These are phyloP conservation scores for Quercus engelmannii DNA, from an alignment of 306 rosid genomes.

Conservation along the genomic window DNA sequence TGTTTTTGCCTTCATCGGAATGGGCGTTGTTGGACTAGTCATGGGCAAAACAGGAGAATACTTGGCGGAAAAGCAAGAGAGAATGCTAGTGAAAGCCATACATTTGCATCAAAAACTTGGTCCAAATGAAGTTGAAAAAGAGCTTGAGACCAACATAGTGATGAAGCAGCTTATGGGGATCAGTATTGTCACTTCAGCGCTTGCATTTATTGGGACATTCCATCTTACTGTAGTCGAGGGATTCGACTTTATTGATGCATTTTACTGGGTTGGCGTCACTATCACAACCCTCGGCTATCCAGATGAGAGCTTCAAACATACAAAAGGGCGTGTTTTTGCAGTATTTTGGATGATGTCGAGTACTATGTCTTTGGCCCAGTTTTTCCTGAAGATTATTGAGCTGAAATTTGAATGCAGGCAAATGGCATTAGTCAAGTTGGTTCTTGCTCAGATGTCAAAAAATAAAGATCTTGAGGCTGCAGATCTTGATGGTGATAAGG, in stretches of 20 bases:
- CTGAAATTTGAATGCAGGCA: conserved; percentile 61
- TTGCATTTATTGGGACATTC: not conserved
- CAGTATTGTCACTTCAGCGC: not conserved
- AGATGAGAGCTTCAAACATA: conserved; percentile 81
- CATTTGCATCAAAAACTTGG: not conserved
- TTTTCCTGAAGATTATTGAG: conserved; percentile 75
- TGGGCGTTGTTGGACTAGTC: conserved; percentile 1
- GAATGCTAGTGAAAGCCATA: not conserved
- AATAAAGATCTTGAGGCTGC: conserved; percentile 79
- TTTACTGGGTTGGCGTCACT: conserved; percentile 2
- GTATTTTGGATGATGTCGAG: conserved; percentile 74
- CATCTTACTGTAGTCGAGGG: not conserved
- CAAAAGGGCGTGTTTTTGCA: conserved; percentile 71
- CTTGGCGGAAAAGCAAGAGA: not conserved
- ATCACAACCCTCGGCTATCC: conserved; percentile 31
- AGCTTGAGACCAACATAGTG: not conserved
- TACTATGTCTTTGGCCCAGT: conserved; percentile 69
- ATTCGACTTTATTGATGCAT: not conserved
- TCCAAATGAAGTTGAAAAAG: not conserved
- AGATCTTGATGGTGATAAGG: conserved; percentile 64
- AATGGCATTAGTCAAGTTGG: conserved; percentile 54
- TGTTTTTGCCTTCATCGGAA: not conserved
- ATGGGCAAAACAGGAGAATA: not conserved
- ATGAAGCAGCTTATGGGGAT: not conserved
- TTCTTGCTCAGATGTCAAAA: conserved; percentile 59